Base-by-base conservation (phyloP, 2,329 filamentous ascomycete genomes). In the Ophiostoma sp. region DNA sequence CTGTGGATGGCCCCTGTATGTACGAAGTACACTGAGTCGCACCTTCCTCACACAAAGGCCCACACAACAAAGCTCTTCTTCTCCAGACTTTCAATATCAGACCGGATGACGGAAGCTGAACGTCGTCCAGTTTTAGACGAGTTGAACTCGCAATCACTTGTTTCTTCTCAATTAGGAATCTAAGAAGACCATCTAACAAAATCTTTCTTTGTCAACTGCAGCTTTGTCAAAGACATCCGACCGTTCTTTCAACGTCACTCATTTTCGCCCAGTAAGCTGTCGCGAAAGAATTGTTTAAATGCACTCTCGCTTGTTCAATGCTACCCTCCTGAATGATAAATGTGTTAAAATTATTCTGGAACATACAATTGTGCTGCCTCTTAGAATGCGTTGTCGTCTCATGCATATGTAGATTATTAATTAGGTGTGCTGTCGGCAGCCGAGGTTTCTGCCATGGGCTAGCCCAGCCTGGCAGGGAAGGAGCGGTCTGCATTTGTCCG, bases 401-500 rank as follows among this genome's bases (percentile, higher is more conserved):
- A 15, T 39, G 19, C 59, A 42, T 63, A 22, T 52, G 39, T n/a
- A 50, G 39, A 25, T 19, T 68, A 12, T 31, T 68, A 12, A 45
- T 22, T 25, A 45, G n/a, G 6, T 39, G 61, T 39, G 7, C 33
- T 45, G 61, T 45, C n/a, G 36, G 61, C 36, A 28, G 61, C 36
- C 61, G 61, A 66, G 36, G 61, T 36, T 45, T 15, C 22, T 48
- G 11, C n/a, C 12, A 42, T 17, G 12, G 45, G 28, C 7, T 39
- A 8, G 45, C 8, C 42, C 17, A 50, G 28, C 12, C 39, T 25
- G 17, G 25, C 12, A 31, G 19, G 50, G 42, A 50, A 68, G 64
- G 64, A n/a, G 25, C 64, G 42, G 25, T 9, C 28, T 52, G 25
- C 2, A 52, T 69, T 69, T 55, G 66, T 39, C 66, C 68, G 68